Conservation (phyloP, 192 early-diverging fungal genomes). For the Gaertneriomyces semiglobifer region DNA sequence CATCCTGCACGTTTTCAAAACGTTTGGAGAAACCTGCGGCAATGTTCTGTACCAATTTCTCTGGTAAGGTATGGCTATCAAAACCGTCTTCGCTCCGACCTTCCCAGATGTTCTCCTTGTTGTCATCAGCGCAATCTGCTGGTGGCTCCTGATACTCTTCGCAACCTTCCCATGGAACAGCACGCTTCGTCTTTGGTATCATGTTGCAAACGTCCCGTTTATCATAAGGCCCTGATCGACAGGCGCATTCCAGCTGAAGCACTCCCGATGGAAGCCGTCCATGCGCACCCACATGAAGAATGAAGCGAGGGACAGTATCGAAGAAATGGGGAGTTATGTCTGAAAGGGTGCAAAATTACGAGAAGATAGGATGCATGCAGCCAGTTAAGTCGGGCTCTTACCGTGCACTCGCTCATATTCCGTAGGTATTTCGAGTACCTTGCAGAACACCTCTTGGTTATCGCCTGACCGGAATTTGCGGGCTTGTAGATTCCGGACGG, state of each 20-base stretch:
- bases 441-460: neutral
- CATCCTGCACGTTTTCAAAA: no score
- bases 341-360: neutral
- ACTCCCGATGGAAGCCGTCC: neutral
- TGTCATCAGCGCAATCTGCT: no score
- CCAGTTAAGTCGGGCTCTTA: neutral
- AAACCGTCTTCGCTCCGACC: no score
- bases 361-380: neutral
- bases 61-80: no score
- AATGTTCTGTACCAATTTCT: no score
- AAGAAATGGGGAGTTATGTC: neutral
- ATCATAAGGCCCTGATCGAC: neutral
- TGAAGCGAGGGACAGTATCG: neutral
- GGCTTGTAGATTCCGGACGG: conserved; percentile 4
- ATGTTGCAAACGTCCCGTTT: neutral
- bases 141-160: no score
- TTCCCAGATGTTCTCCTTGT: no score
- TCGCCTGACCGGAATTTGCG: neutral
- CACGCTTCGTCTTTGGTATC: no score
- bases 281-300: conserved; percentile 9
- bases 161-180: no score
- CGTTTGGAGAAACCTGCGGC: no score
- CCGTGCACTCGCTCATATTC: conserved; percentile 2
- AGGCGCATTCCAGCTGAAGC: neutral
- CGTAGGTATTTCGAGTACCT: neutral